These are phyloP conservation scores for Circinella minor DNA, from an alignment of 371 early-diverging fungal genomes.

Conservation along the genomic window DNA sequence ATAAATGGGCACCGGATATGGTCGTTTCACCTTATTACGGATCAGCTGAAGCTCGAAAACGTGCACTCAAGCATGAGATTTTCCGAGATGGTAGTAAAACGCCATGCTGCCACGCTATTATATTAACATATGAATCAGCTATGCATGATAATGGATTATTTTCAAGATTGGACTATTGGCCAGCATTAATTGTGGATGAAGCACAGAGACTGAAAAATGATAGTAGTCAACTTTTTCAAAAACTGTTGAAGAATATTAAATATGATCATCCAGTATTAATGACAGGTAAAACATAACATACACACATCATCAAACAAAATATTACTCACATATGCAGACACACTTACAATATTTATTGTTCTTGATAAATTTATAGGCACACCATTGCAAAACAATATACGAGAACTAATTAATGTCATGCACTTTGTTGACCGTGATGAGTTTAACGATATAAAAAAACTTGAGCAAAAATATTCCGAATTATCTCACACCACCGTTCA, in stretches of 20 bases:
- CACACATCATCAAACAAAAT: background rate
- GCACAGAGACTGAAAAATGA: slow-evolving; percentile 90
- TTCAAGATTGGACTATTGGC: slow-evolving; percentile 55
- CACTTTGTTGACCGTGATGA: slow-evolving; percentile 71
- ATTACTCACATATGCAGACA: background rate
- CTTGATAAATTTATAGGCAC: slow-evolving; percentile 50
- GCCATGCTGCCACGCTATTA: slow-evolving; percentile 78
- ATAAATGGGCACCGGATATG: slow-evolving; percentile 77
- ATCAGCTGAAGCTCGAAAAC: slow-evolving; percentile 40
- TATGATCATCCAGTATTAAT: slow-evolving; percentile 70
- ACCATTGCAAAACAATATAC: slow-evolving; percentile 80
- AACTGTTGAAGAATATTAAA: slow-evolving; percentile 60
- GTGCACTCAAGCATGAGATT: slow-evolving; percentile 68
- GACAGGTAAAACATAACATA: slow-evolving; percentile 46
- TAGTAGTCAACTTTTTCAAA: slow-evolving; percentile 67
- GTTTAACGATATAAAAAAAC: slow-evolving; percentile 50
- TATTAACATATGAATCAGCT: slow-evolving; percentile 81
- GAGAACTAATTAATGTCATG: slow-evolving; percentile 77
- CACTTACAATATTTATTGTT: too few species aligned
- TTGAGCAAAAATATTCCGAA: slow-evolving; percentile 62
- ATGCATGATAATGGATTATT: slow-evolving; percentile 56
- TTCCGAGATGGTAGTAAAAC: slow-evolving; percentile 43
- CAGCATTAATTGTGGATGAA: slow-evolving; percentile 82
- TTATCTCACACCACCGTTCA: slow-evolving; percentile 45
- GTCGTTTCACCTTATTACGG: slow-evolving; percentile 65